A percentile compares a stretch with the other conserved stretches of the same genome.
Evolutionary conservation across 1,139 yeast genomes (phyloP).

Genomic region (Kodamaea sp.): DNA sequence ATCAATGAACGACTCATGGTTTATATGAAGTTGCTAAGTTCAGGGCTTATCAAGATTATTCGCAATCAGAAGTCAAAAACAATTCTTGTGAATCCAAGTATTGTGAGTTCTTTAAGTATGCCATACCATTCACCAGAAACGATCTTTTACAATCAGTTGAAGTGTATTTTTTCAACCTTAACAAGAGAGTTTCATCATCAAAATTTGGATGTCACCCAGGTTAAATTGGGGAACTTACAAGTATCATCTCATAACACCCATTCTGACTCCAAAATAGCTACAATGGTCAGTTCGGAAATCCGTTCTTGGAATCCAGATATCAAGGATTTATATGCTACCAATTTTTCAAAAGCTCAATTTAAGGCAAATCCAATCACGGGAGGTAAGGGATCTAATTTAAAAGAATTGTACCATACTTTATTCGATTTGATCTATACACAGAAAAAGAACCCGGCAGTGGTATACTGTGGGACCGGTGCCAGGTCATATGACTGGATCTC

Average conservation of each 20-base stretch:
- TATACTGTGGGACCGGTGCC: conserved; percentile 52
- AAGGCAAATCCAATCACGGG: conserved; percentile 34
- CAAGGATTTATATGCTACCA: conserved; percentile 32
- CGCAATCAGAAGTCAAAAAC: conserved; percentile 45
- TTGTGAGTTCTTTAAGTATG: conserved; percentile 38
- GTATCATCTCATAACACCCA: conserved; percentile 32
- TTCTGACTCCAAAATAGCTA: conserved; percentile 26
- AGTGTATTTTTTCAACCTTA: conserved; percentile 36
- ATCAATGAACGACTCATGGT: conserved; percentile 42
- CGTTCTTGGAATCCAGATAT: conserved; percentile 42
- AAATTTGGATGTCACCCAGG: conserved; percentile 41
- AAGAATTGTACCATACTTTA: conserved; percentile 49
- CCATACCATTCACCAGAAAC: conserved; percentile 53
- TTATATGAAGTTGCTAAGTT: conserved; percentile 51
- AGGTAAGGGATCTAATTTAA: conserved; percentile 37
- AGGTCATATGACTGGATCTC: conserved; percentile 39
- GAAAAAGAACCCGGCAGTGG: conserved; percentile 27
- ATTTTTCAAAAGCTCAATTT: conserved; percentile 33
- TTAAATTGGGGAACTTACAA: conserved; percentile 46
- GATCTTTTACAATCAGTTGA: conserved; percentile 35
- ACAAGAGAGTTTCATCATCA: conserved; percentile 42
- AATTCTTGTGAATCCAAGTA: conserved; percentile 42
- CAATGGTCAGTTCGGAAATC: conserved; percentile 35
- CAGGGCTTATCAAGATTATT: conserved; percentile 56
- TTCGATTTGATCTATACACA: conserved; percentile 49